Evolutionary conservation across 1,284 basidiomycete genomes (phyloP).

Genomic region (Inonotus obliquus): DNA sequence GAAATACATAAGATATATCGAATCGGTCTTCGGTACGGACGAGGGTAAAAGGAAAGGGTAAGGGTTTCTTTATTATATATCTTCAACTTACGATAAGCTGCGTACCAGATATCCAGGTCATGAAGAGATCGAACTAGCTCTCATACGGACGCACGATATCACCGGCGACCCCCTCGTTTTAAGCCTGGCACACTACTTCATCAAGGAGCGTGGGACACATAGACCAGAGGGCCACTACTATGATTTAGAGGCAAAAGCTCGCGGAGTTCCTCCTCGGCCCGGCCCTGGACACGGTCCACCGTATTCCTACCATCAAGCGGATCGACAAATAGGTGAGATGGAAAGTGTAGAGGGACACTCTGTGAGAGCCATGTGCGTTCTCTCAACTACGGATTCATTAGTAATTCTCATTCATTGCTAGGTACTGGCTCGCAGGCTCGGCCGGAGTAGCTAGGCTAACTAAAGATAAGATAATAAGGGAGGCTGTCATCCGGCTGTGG

Average conservation of each 20-base stretch:
- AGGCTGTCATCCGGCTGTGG: constrained; percentile 20
- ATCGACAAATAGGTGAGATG: constrained; percentile 19
- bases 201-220: constrained; percentile 22
- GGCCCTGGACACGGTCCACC: constrained; percentile 22
- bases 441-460: constrained; percentile 21
- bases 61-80: neutral
- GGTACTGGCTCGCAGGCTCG: constrained; percentile 25
- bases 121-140: constrained; percentile 23
- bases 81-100: neutral
- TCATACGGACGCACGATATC: constrained; percentile 20
- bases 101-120: constrained; percentile 23
- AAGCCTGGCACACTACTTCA: constrained; percentile 22
- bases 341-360: constrained; percentile 22
- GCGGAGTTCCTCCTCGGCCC: constrained; percentile 20
- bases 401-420: neutral
- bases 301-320: constrained; percentile 24
- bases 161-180: constrained; percentile 14
- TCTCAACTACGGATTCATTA: neutral
- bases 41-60: constrained; percentile 21
- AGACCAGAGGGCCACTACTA: constrained; percentile 22
- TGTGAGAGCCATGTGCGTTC: constrained; percentile 24
- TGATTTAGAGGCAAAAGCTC: constrained; percentile 22
- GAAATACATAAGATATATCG: constrained; percentile 22
- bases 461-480: constrained; percentile 16
- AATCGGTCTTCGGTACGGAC: constrained; percentile 20